These are phyloP conservation scores for Ehretia macrophylla DNA, from an alignment of 257 asterid genomes.

Conservation along the genomic window DNA sequence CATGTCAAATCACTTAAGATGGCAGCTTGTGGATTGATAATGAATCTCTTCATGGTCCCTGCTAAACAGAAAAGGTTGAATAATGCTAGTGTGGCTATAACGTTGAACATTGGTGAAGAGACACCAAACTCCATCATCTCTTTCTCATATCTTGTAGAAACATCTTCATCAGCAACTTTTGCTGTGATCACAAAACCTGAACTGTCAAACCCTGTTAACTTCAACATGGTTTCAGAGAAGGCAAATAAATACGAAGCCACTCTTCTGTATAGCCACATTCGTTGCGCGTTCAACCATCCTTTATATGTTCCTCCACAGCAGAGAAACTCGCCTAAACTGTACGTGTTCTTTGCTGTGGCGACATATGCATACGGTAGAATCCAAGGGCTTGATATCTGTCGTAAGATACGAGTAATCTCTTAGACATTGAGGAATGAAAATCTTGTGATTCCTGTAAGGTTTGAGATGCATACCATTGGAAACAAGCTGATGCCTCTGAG, in stretches of 20 bases:
- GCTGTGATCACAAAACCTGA: constrained; percentile 26
- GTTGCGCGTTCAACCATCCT: constrained; percentile 37
- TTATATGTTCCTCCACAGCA: constrained; percentile 21
- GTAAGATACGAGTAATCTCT: too few relatives aligned
- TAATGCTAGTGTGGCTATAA: constrained; percentile 24
- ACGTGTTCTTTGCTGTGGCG: constrained; percentile 8
- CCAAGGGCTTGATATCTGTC: constrained; percentile 34
- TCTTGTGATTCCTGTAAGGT: too few relatives aligned
- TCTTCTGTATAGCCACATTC: constrained; percentile 38
- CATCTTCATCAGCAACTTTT: constrained; percentile 31
- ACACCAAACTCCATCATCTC: constrained; percentile 40
- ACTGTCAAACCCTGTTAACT: constrained; percentile 12
- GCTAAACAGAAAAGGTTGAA: constrained; percentile 23
- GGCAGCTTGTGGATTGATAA: neutral
- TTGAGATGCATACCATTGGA: constrained; percentile 20
- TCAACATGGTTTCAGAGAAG: constrained; percentile 12
- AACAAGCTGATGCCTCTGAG: constrained; percentile 27
- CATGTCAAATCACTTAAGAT: too few relatives aligned
- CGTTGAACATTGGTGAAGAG: constrained; percentile 27
- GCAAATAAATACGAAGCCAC: constrained; percentile 24
- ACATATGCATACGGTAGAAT: constrained; percentile 24
- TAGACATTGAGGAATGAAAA: too few relatives aligned
- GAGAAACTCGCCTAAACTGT: constrained; percentile 29
- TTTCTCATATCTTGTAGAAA: constrained; percentile 17
- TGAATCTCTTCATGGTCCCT: neutral